Conservation (phyloP, 768 basidiomycete species). For the Boletus eberwhitei region DNA sequence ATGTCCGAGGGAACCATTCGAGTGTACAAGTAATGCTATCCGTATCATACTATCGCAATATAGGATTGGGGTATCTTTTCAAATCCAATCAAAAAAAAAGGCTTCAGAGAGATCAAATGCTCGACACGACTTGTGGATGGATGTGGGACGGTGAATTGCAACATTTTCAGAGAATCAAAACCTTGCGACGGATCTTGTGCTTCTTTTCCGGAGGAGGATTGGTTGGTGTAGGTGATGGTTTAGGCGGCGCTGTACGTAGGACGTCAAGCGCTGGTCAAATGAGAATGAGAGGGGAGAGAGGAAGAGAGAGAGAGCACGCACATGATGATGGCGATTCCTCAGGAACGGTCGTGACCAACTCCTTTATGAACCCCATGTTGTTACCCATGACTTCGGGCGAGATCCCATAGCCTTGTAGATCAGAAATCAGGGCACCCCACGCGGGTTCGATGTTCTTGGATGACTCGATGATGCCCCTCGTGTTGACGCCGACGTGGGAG, state of each 20-base stretch:
- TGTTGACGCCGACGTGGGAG: constrained; percentile 59
- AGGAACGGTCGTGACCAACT: constrained; percentile 18
- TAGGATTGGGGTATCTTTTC: constrained; percentile 9
- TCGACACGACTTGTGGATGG: background rate
- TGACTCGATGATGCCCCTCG: constrained; percentile 48
- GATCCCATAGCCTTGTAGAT: constrained; percentile 41
- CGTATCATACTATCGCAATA: constrained; percentile 17
- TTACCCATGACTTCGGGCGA: constrained; percentile 29
- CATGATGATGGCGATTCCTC: constrained; percentile 7
- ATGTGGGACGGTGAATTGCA: background rate
- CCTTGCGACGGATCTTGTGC: constrained; percentile 31
- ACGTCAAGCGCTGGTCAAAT: background rate
- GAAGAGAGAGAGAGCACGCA: constrained; percentile 2
- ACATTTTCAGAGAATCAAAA: constrained; percentile 25
- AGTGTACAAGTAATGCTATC: constrained; percentile 22
- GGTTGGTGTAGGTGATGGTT: constrained; percentile 4
- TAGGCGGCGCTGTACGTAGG: constrained; percentile 4
- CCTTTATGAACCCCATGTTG: constrained; percentile 37
- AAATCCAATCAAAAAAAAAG: constrained; percentile 4
- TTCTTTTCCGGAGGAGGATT: constrained; percentile 25
- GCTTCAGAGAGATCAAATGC: constrained; percentile 1
- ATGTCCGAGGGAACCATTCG: constrained; percentile 13
- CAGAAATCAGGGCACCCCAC: constrained; percentile 47
- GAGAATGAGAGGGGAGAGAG: background rate
- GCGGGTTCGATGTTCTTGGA: constrained; percentile 51